Conservation (phyloP, 768 basidiomycete genomes). For the Leccinum longicurvipes region DNA sequence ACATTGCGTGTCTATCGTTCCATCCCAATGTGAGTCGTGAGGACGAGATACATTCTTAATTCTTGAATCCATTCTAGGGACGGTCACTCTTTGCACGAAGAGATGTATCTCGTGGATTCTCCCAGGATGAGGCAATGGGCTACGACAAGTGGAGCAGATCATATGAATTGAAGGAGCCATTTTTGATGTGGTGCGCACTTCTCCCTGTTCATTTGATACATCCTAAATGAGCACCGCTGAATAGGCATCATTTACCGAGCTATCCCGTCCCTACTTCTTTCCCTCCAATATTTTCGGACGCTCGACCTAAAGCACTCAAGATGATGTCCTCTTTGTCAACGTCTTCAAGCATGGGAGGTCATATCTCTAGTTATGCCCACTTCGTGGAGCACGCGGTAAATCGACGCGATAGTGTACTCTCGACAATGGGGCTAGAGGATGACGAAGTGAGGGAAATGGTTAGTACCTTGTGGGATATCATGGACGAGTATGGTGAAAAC, state of each 20-base stretch:
- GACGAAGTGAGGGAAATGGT: slow-evolving; percentile 59
- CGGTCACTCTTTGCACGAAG: slow-evolving; percentile 38
- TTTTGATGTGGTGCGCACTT: slow-evolving; percentile 38
- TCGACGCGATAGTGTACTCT: slow-evolving; percentile 35
- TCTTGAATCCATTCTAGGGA: slow-evolving; percentile 9
- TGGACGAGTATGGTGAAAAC: slow-evolving; percentile 40
- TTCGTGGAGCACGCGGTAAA: slow-evolving; percentile 45
- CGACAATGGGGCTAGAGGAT: slow-evolving; percentile 40
- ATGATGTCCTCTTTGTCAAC: slow-evolving; percentile 47
- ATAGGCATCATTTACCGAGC: slow-evolving; percentile 46
- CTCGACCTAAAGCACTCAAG: slow-evolving; percentile 17
- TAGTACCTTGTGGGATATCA: slow-evolving; percentile 58
- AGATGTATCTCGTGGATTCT: slow-evolving; percentile 62
- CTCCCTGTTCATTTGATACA: neutral
- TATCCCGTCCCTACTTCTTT: slow-evolving; percentile 64
- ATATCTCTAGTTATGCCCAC: slow-evolving; percentile 52
- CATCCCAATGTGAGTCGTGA: slow-evolving; percentile 18
- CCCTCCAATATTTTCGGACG: slow-evolving; percentile 41
- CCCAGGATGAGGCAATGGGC: slow-evolving; percentile 30
- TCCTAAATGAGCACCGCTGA: slow-evolving; percentile 7
- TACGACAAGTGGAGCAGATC: slow-evolving; percentile 41
- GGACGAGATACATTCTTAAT: neutral
- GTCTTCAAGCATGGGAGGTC: slow-evolving; percentile 34
- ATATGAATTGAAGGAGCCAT: slow-evolving; percentile 28
- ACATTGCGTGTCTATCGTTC: slow-evolving; percentile 42